Evolutionary conservation across 257 asterid species (phyloP).

Genomic region (Solanum medicagineum): DNA sequence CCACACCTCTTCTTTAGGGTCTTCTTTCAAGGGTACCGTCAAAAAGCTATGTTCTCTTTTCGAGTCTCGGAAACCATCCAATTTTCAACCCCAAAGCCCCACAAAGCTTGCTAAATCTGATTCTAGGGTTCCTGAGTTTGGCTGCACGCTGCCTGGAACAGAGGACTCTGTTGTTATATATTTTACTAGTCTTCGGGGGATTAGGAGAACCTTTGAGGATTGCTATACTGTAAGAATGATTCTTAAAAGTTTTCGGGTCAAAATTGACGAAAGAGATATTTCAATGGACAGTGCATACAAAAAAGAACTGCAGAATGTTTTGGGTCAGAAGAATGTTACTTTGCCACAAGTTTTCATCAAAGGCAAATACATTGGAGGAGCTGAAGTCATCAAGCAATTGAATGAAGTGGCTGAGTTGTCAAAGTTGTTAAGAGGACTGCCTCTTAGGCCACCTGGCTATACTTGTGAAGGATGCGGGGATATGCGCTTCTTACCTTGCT

Average conservation of each 20-base stretch:
- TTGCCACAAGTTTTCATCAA: slow-evolving; percentile 81
- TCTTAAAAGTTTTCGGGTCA: slow-evolving; percentile 57
- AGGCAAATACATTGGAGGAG: slow-evolving; percentile 50
- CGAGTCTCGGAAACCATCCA: slow-evolving; percentile 16
- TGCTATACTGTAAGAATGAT: slow-evolving; percentile 64
- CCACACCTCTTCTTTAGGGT: slow-evolving; percentile 43
- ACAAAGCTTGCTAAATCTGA: slow-evolving; percentile 14
- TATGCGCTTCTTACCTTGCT: slow-evolving; percentile 36
- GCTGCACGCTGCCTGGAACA: slow-evolving; percentile 43
- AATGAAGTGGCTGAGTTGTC: slow-evolving; percentile 39
- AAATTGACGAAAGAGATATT: slow-evolving; percentile 68
- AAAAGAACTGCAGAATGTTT: slow-evolving; percentile 53
- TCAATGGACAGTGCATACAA: slow-evolving; percentile 71
- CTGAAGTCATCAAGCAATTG: slow-evolving; percentile 30
- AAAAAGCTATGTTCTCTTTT: slow-evolving; percentile 57
- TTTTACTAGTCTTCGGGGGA: slow-evolving; percentile 83
- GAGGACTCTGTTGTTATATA: slow-evolving; percentile 80
- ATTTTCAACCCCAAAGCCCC: slow-evolving; percentile 2
- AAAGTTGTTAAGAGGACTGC: slow-evolving; percentile 33
- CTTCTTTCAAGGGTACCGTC: slow-evolving; percentile 62
- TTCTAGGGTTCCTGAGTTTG: neutral
- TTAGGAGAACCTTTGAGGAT: slow-evolving; percentile 64
- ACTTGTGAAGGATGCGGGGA: slow-evolving; percentile 43
- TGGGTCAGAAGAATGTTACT: slow-evolving; percentile 45
- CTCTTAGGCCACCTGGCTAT: slow-evolving; percentile 12